Evolutionary conservation across 805 yeast genomes (phyloP).

Genomic region (Suhomyces sp.): DNA sequence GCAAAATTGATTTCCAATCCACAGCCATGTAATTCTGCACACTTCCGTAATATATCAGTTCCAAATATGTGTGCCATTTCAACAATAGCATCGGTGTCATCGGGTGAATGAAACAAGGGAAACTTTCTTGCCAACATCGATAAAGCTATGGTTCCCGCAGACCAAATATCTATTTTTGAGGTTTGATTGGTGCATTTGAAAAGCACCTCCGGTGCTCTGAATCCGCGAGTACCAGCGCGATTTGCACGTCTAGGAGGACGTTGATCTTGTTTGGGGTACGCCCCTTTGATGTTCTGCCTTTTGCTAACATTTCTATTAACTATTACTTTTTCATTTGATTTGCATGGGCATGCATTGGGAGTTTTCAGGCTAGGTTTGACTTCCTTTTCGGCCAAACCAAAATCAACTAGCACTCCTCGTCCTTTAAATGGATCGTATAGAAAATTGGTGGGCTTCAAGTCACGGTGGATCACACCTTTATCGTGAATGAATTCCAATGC

Average conservation of each 20-base stretch:
- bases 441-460: constrained; percentile 60
- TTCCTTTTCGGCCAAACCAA: constrained; percentile 79
- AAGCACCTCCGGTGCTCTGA: constrained; percentile 90
- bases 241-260: constrained; percentile 91
- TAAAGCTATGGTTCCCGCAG: constrained; percentile 84
- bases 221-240: constrained; percentile 95
- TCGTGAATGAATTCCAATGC: constrained; percentile 65
- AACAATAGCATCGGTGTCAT: constrained; percentile 86
- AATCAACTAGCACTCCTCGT: constrained; percentile 84
- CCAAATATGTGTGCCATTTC: constrained; percentile 87
- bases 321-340: constrained; percentile 32
- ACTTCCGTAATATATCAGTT: constrained; percentile 61
- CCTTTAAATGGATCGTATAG: constrained; percentile 63
- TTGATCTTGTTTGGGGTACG: constrained; percentile 84
- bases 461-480: constrained; percentile 43
- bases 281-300: constrained; percentile 35
- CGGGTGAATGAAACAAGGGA: constrained; percentile 92
- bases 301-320: constrained; percentile 19
- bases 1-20: constrained; percentile 60
- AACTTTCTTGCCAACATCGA: constrained; percentile 77
- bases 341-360: constrained; percentile 57
- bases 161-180: constrained; percentile 85
- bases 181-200: constrained; percentile 83
- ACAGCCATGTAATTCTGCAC: constrained; percentile 85
- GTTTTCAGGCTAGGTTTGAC: constrained; percentile 12